phyloP scores from a whole-genome alignment of 345 rosid genomes.

The Acer campestre region DNA sequence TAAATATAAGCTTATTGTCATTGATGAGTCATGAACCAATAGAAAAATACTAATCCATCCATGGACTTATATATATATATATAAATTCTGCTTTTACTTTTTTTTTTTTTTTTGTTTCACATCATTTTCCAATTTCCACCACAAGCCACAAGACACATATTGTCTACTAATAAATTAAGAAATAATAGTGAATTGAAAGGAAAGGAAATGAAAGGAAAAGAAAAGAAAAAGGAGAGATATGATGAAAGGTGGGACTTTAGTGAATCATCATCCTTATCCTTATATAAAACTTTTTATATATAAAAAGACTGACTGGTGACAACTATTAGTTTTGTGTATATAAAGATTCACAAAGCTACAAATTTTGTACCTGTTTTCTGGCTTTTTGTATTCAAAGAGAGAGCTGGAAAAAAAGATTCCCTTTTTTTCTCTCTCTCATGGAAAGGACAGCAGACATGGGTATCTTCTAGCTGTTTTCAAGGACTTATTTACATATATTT shows the following conservation, averaged over 20 bases:
- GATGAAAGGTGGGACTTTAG: constrained; percentile 14
- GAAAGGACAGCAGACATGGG: not conserved
- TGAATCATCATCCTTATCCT: constrained; percentile 43
- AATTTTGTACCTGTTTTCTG: constrained; percentile 10
- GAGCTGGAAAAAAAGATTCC: not conserved
- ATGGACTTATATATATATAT: too few relatives aligned
- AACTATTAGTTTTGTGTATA: constrained; percentile 16
- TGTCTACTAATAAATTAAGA: not conserved
- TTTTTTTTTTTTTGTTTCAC: not conserved
- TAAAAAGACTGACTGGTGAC: not conserved
- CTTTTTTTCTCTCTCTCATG: not conserved
- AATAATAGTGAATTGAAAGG: not conserved
- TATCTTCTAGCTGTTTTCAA: constrained; percentile 3
- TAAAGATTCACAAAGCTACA: constrained; percentile 26
- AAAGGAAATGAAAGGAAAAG: not conserved
- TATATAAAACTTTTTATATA: not conserved
- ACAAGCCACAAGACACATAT: constrained; percentile 15
- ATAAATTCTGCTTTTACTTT: not conserved
- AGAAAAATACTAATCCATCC: constrained; percentile 28
- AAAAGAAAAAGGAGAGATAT: not conserved
- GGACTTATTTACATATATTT: not conserved
- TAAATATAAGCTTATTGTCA: not conserved
- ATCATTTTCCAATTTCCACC: constrained; percentile 27
- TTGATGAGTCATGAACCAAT: constrained; percentile 46
- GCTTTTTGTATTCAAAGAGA: not conserved